Conservation (phyloP, 1,284 basidiomycete genomes). For the Jaminaea rosea region DNA sequence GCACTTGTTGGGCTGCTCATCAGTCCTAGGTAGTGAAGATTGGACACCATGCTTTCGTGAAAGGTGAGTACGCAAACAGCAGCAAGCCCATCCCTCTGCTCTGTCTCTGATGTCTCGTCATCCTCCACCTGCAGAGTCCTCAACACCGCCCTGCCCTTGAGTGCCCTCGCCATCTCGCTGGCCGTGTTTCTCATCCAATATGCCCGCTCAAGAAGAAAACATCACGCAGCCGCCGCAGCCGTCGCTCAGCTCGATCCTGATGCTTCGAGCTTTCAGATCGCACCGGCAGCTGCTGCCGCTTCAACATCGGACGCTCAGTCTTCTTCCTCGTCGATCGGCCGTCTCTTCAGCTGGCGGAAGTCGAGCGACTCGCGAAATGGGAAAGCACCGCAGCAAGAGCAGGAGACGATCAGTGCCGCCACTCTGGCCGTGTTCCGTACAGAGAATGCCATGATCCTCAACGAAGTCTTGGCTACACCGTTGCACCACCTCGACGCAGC, state of each 20-base stretch:
- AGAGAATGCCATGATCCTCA: slow-evolving; percentile 44
- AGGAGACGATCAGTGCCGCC: slow-evolving; percentile 12
- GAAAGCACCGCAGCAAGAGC: slow-evolving; percentile 6
- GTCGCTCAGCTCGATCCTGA: slow-evolving; percentile 28
- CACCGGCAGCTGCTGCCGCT: neutral
- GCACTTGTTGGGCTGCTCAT: neutral
- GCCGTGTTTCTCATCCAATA: slow-evolving; percentile 15
- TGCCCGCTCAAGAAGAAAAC: slow-evolving; percentile 11
- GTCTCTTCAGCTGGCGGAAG: neutral
- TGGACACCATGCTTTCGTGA: slow-evolving; percentile 23
- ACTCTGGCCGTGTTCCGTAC: slow-evolving; percentile 35
- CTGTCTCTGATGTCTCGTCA: neutral
- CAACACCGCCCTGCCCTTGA: slow-evolving; percentile 19
- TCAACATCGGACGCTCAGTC: slow-evolving; percentile 3
- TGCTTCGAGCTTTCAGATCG: slow-evolving; percentile 21
- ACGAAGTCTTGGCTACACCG: slow-evolving; percentile 38
- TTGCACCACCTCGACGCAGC: slow-evolving; percentile 1
- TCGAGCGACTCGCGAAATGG: neutral
- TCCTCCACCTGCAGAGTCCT: slow-evolving; percentile 10
- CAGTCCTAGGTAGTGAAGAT: slow-evolving; percentile 19
- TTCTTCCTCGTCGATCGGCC: slow-evolving; percentile 6
- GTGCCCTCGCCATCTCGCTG: slow-evolving; percentile 15
- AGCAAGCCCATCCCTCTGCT: neutral
- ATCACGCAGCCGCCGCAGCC: slow-evolving; percentile 16
- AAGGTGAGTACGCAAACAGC: neutral